A percentile compares a stretch with the other conserved stretches of the same genome.
These are phyloP conservation scores for Alternaria tenuissima DNA, from an alignment of 2,329 filamentous ascomycete species.

Conservation along the genomic window DNA sequence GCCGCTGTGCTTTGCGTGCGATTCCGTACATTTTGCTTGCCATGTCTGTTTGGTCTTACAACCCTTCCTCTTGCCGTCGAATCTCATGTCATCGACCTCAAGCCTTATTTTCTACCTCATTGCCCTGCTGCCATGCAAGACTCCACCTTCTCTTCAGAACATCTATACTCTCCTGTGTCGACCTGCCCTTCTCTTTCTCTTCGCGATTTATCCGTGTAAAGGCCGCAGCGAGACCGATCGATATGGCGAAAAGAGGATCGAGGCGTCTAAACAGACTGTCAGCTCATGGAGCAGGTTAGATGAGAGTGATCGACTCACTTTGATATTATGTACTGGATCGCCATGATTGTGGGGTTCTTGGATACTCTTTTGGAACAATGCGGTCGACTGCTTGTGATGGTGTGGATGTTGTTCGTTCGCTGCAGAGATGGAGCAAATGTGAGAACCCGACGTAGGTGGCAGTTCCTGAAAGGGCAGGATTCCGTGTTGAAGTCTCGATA, in stretches of 20 bases:
- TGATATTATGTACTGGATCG: constrained; percentile 55
- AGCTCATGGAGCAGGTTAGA: neutral
- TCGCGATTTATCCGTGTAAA: constrained; percentile 54
- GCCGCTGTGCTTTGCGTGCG: neutral
- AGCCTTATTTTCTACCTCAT: neutral
- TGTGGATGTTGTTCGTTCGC: neutral
- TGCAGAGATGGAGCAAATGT: too few relatives aligned
- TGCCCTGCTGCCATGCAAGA: constrained; percentile 39
- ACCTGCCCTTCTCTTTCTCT: constrained; percentile 57
- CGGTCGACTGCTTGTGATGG: neutral
- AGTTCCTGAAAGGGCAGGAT: neutral
- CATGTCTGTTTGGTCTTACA: neutral
- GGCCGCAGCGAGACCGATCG: constrained; percentile 57
- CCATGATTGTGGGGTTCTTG: constrained; percentile 30
- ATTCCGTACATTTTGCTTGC: neutral
- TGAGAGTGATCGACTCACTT: constrained; percentile 42
- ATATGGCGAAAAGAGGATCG: constrained; percentile 60
- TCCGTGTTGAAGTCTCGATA: constrained; percentile 12
- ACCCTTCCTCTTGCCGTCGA: neutral
- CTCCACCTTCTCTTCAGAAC: constrained; percentile 51
- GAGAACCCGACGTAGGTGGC: neutral
- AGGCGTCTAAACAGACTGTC: constrained; percentile 47
- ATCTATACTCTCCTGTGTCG: constrained; percentile 49
- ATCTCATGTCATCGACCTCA: neutral
- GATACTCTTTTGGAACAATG: neutral